Percentiles rank a stretch among this genome's conserved stretches.
Conservation (phyloP, 495 filamentous ascomycete species). For the Cercophora samala region DNA sequence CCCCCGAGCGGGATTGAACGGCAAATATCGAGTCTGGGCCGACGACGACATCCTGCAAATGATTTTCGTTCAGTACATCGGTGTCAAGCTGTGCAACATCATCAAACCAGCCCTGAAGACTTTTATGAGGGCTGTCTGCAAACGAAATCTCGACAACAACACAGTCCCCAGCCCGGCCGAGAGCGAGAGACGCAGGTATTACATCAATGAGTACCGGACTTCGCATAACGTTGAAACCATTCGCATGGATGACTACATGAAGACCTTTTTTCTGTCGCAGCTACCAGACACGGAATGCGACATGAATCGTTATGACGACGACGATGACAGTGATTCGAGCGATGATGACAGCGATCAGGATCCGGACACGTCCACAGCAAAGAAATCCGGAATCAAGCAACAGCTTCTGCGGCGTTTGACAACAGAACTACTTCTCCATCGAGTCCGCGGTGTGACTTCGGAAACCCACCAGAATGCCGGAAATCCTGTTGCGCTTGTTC, state of each 20-base stretch:
- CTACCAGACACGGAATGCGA: conserved; percentile 49
- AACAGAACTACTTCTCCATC: conserved; percentile 58
- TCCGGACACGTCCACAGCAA: conserved; percentile 10
- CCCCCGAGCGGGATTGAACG: conserved; percentile 62
- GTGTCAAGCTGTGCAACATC: conserved; percentile 53
- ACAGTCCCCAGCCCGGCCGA: conserved; percentile 17
- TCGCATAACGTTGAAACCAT: conserved; percentile 23
- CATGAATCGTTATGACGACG: conserved; percentile 27
- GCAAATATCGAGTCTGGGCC: conserved; percentile 65
- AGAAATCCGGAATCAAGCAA: conserved; percentile 50
- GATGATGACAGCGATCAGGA: neutral
- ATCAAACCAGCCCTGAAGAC: conserved; percentile 44
- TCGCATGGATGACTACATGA: conserved; percentile 25
- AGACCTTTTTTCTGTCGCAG: conserved; percentile 42
- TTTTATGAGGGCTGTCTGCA: conserved; percentile 31
- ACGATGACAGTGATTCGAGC: conserved; percentile 9
- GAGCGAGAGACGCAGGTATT: conserved; percentile 22
- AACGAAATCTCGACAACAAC: conserved; percentile 16
- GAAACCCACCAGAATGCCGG: conserved; percentile 28
- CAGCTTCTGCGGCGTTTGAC: conserved; percentile 57
- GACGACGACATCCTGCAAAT: conserved; percentile 66
- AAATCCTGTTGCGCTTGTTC: conserved; percentile 57
- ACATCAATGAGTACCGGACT: conserved; percentile 19
- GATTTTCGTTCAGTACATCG: conserved; percentile 63
- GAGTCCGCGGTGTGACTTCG: conserved; percentile 31